These are phyloP conservation scores for Tephrocybe sp. DNA, from an alignment of 768 basidiomycete genomes.

Conservation along the genomic window DNA sequence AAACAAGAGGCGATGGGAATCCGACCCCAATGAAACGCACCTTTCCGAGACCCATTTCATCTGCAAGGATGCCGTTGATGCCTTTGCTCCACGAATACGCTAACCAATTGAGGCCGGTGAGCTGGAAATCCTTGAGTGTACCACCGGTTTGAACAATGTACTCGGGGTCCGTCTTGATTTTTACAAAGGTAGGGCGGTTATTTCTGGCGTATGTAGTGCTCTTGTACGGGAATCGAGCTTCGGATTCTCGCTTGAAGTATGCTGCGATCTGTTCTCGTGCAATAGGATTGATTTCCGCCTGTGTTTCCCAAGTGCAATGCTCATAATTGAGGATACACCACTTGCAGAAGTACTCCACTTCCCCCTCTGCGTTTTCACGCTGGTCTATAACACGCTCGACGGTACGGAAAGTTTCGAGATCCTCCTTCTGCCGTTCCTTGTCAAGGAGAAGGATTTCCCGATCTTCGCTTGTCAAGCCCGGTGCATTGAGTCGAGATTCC, in stretches of 20 bases:
- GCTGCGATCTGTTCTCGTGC: constrained; percentile 78
- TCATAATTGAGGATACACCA: constrained; percentile 94
- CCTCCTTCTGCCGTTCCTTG: constrained; percentile 88
- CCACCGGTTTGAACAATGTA: constrained; percentile 82
- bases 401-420: constrained; percentile 85
- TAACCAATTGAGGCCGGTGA: constrained; percentile 98
- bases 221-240: constrained; percentile 84
- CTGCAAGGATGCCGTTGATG: constrained; percentile 95
- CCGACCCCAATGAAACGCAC: constrained; percentile 28
- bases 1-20: constrained; percentile 2
- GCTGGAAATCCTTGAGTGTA: constrained; percentile 94
- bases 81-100: constrained; percentile 93
- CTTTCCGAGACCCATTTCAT: constrained; percentile 99
- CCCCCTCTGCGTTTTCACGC: constrained; percentile 57
- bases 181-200: constrained; percentile 75
- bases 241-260: constrained; percentile 74
- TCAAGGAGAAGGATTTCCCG: constrained; percentile 86
- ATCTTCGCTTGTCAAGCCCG: constrained; percentile 81
- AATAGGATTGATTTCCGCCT: constrained; percentile 76
- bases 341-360: constrained; percentile 93
- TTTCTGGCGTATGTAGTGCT: constrained; percentile 66
- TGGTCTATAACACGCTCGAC: constrained; percentile 90
- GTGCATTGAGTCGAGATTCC: constrained; percentile 61
- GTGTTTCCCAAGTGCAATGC: constrained; percentile 93
- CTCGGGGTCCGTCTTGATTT: constrained; percentile 85